Evolutionary conservation across 164 flowering plant genomes (phyloP).

Genomic region (Akebia trifoliata): DNA sequence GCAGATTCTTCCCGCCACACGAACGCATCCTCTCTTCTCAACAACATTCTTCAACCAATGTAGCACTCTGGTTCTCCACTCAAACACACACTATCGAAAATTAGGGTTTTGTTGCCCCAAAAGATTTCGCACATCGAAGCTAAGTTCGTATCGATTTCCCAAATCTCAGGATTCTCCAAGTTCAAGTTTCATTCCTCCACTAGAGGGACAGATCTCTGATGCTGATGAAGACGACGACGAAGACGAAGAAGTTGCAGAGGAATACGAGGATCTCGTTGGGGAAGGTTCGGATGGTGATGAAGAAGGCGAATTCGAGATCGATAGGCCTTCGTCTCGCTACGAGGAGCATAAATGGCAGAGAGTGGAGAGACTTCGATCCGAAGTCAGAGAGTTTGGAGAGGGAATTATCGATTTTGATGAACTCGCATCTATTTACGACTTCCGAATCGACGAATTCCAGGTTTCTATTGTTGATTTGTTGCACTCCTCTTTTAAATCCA

Average conservation of each 20-base stretch:
- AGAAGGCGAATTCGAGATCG: slow-evolving; percentile 23
- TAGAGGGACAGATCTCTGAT: slow-evolving; percentile 2
- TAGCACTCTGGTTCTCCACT: not conserved
- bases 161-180: not conserved
- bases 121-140: not conserved
- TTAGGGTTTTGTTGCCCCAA: slow-evolving; percentile 4
- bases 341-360: slow-evolving; percentile 63
- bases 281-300: slow-evolving; percentile 12
- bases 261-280: slow-evolving; percentile 16
- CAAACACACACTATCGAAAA: not conserved
- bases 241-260: slow-evolving; percentile 25
- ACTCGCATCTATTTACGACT: slow-evolving; percentile 67
- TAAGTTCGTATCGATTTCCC: not conserved
- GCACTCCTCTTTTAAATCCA: not conserved
- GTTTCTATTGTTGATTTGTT: slow-evolving; percentile 20
- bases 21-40: too few species aligned
- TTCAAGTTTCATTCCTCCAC: not conserved
- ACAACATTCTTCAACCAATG: too few species aligned
- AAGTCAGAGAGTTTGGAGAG: slow-evolving; percentile 65
- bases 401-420: slow-evolving; percentile 67
- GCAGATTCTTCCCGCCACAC: too few species aligned
- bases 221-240: slow-evolving; percentile 36
- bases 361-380: slow-evolving; percentile 58
- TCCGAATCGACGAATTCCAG: slow-evolving; percentile 90
- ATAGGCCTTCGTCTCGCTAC: slow-evolving; percentile 13